These are phyloP conservation scores for Phoma sp. DNA, from an alignment of 2,329 filamentous ascomycete species.

Conservation along the genomic window DNA sequence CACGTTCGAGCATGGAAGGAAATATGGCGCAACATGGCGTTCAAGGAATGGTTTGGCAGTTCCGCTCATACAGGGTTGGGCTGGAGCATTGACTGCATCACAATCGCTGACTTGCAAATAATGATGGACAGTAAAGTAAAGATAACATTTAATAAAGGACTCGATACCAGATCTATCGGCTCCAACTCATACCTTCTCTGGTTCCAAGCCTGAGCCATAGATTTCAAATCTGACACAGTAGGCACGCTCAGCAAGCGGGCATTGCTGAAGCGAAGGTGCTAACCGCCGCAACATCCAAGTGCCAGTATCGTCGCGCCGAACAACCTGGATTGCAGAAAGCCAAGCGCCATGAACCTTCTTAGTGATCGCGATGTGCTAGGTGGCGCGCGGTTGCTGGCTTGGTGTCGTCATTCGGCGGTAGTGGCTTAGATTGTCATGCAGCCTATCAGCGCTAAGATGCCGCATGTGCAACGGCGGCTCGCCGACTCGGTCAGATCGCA, in stretches of 20 bases:
- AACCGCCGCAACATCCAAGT: not conserved
- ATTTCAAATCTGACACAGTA: too few relatives aligned
- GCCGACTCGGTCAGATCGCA: not conserved
- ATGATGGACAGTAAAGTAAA: slow-evolving; percentile 9
- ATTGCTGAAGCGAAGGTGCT: not conserved
- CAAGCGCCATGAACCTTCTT: not conserved
- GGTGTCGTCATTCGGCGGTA: slow-evolving; percentile 13
- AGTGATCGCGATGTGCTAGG: not conserved
- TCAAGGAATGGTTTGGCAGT: slow-evolving; percentile 20
- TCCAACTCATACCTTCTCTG: not conserved
- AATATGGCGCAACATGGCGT: slow-evolving; percentile 18
- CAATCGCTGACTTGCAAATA: slow-evolving; percentile 20
- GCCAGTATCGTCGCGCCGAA: not conserved
- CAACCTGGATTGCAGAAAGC: not conserved
- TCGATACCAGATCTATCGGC: not conserved
- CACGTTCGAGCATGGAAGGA: not conserved
- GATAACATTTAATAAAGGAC: slow-evolving; percentile 14
- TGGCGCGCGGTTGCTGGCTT: slow-evolving; percentile 4
- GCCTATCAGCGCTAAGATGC: slow-evolving; percentile 12
- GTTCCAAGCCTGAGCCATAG: too few relatives aligned
- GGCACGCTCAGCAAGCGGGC: not conserved
- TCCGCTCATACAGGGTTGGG: slow-evolving; percentile 22
- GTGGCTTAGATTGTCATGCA: not conserved
- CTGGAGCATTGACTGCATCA: slow-evolving; percentile 18
- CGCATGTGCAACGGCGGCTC: not conserved